These are phyloP conservation scores for Leishmania gerbilli DNA, from an alignment of 208 protist species.

Conservation along the genomic window DNA sequence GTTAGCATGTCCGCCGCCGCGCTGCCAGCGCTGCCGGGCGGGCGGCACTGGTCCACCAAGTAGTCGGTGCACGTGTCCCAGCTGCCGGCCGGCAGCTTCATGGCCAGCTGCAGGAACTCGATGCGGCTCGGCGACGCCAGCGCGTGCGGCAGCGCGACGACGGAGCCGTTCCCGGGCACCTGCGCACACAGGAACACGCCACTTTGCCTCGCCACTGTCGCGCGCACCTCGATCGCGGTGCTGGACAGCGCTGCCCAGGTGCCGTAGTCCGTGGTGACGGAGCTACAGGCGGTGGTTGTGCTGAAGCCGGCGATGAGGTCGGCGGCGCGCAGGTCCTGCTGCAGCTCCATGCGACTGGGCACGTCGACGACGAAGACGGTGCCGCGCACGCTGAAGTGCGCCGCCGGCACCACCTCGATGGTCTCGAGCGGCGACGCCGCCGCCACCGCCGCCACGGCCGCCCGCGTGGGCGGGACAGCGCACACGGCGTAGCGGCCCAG, in stretches of 20 bases:
- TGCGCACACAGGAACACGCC: slow-evolving; percentile 52
- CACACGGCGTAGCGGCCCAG: slow-evolving; percentile 54
- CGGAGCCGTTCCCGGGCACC: slow-evolving; percentile 41
- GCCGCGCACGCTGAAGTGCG: slow-evolving; percentile 47
- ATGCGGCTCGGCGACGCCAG: slow-evolving; percentile 11
- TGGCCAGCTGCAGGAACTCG: slow-evolving; percentile 27
- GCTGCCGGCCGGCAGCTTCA: slow-evolving; percentile 30
- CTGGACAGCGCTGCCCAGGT: slow-evolving; percentile 32
- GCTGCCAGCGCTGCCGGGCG: slow-evolving; percentile 18
- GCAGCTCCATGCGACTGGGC: slow-evolving; percentile 36
- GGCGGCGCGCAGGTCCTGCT: slow-evolving; percentile 35
- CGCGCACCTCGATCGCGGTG: slow-evolving; percentile 39
- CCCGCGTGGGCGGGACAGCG: slow-evolving; percentile 7
- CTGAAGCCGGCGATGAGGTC: slow-evolving; percentile 57
- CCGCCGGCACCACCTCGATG: slow-evolving; percentile 6
- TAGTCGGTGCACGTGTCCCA: slow-evolving; percentile 34
- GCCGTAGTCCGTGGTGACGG: slow-evolving; percentile 35
- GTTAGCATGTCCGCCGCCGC: slow-evolving; percentile 14
- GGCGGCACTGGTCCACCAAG: slow-evolving; percentile 32
- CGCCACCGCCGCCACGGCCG: background rate
- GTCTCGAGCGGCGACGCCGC: background rate
- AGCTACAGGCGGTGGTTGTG: slow-evolving; percentile 36
- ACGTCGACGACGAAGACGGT: slow-evolving; percentile 42
- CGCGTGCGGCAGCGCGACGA: slow-evolving; percentile 34
- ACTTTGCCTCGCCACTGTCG: slow-evolving; percentile 3